phyloP scores from a whole-genome alignment of 129 eudicot genomes.

The Lactuca saligna region DNA sequence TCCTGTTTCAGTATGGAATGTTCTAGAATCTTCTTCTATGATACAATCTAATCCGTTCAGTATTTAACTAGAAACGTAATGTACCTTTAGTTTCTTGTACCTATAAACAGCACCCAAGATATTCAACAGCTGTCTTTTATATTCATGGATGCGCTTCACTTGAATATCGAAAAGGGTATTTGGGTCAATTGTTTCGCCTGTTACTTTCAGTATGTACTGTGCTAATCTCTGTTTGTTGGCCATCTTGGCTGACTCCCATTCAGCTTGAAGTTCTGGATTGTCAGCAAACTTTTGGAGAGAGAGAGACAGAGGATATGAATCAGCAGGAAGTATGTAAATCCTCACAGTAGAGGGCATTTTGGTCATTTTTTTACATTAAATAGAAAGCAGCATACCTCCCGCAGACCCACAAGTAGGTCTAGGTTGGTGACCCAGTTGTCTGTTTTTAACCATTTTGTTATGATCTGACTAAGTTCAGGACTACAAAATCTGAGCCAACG shows the following conservation, averaged over 20 bases:
- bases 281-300: constrained; percentile 73
- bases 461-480: constrained; percentile 88
- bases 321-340: no score
- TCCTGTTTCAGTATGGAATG: constrained; percentile 50
- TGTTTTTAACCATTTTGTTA: constrained; percentile 97
- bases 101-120: constrained; percentile 93
- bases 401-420: constrained; percentile 80
- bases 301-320: background rate
- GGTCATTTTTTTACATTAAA: background rate
- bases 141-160: constrained; percentile 96
- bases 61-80: constrained; percentile 4
- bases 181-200: constrained; percentile 90
- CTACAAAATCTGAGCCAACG: constrained; percentile 97
- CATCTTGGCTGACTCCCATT: constrained; percentile 96
- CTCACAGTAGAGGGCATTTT: background rate
- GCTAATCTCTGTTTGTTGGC: constrained; percentile 87
- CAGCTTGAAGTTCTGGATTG: constrained; percentile 73
- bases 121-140: constrained; percentile 92
- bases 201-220: constrained; percentile 66
- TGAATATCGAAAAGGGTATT: constrained; percentile 94
- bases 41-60: background rate
- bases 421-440: constrained; percentile 97
- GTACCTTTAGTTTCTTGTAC: constrained; percentile 96
- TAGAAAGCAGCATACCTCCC: constrained; percentile 55
- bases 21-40: background rate